These are phyloP conservation scores for Strobilomyces echinocephalus DNA, from an alignment of 768 basidiomycete genomes.

Conservation along the genomic window DNA sequence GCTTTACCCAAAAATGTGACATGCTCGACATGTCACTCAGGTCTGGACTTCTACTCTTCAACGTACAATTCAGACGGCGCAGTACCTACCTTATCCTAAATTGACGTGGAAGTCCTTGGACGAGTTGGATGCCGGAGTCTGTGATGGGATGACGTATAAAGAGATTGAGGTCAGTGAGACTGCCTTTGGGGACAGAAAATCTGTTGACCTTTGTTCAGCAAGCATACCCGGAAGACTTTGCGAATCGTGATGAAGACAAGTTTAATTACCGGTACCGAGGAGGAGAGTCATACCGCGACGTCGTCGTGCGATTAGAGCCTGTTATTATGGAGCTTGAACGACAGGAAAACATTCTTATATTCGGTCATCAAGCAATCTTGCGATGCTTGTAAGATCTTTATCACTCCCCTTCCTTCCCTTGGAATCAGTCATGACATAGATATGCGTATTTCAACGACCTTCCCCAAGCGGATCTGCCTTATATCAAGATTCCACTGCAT, in stretches of 20 bases:
- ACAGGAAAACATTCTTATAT: conserved; percentile 94
- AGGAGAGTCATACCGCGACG: conserved; percentile 97
- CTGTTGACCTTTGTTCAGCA: conserved; percentile 42
- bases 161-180: conserved; percentile 78
- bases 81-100: conserved; percentile 77
- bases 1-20: background rate
- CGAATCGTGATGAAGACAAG: conserved; percentile 97
- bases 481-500: conserved; percentile 95
- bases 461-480: conserved; percentile 90
- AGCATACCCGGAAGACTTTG: conserved; percentile 97
- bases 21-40: conserved; percentile 34
- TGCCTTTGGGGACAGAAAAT: background rate
- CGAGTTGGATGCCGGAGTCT: conserved; percentile 97
- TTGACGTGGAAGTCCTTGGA: conserved; percentile 98
- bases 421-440: conserved; percentile 35
- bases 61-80: conserved; percentile 88
- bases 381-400: conserved; percentile 59
- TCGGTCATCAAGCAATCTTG: conserved; percentile 92
- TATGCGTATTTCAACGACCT: conserved; percentile 97
- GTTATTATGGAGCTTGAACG: conserved; percentile 99
- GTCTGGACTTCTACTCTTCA: conserved; percentile 99
- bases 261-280: conserved; percentile 98
- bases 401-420: background rate
- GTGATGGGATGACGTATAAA: conserved; percentile 99
- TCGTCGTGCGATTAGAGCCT: conserved; percentile 91